Base-by-base conservation (phyloP, 306 rosid species). In the Prunus armeniaca region DNA sequence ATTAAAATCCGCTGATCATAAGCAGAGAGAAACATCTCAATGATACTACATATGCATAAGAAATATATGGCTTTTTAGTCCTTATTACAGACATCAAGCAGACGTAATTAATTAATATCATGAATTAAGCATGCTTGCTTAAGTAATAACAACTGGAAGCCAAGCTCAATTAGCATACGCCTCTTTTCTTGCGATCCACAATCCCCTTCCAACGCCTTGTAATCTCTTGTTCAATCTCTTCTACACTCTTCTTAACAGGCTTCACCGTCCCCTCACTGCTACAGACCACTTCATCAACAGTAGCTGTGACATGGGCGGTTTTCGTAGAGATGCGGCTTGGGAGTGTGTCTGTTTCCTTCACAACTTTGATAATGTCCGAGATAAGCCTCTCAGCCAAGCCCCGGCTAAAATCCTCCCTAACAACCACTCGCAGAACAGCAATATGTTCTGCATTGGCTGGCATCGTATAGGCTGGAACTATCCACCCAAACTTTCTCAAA, bases 401-500 rank as follows among this genome's bases (percentile, higher is more conserved):
- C 2, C 90, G 82, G 86, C 92, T 92, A 82, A 95, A 90, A 74
- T 95, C 99, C 83, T 95, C 99, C 82, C 99, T 77, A 62, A 95
- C 67, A 71, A 95, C 99, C 51, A 95, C 97, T 1, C 99, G 79
- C 15, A 95, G 92, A 50, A 95, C 93, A 0, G 96, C 90, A 0
- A 94, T 30, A 69, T 89, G 85, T 56, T 94, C 67, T 0, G 94
- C 97, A 1, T 94, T 72, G 0, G 95, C 73, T 0, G 98, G 97
- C 97, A 94, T 92, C 12, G 93, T 85, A 67, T 94, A 94, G 62
- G 98, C 98, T 0, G 98, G 98, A 78, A 94, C 96, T 18, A 90
- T 92, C 97, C 97, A 94, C 47, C 96, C 90, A 0, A 43, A 94
- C 80, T 74, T 87, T 72, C 93, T 87, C 66, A 92, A 77, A 49